Conservation (phyloP, 1,284 basidiomycete genomes). For the Amylostereum areolatum region DNA sequence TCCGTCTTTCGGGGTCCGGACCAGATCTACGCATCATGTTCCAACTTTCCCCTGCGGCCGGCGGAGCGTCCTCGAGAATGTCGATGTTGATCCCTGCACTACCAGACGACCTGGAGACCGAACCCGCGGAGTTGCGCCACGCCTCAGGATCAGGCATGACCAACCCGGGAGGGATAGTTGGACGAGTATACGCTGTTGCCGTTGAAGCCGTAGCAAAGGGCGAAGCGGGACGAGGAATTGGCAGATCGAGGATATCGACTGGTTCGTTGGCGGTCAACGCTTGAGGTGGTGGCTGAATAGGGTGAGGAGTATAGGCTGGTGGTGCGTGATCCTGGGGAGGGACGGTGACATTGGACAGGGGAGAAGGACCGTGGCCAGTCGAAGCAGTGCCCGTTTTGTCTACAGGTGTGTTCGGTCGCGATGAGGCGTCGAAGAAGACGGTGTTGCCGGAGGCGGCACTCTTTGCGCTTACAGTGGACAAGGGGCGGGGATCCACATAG, state of each 20-base stretch:
- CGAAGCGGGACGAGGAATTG: conserved; percentile 46
- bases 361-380: conserved; percentile 19
- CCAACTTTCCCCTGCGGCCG: conserved; percentile 51
- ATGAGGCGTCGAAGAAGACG: conserved; percentile 53
- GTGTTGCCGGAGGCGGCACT: conserved; percentile 45
- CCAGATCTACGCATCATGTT: conserved; percentile 31
- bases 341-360: conserved; percentile 39
- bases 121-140: conserved; percentile 35
- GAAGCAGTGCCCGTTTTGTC: conserved; percentile 22
- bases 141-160: conserved; percentile 27
- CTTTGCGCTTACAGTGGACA: conserved; percentile 46
- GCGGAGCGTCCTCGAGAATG: conserved; percentile 59
- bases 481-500: conserved; percentile 33
- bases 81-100: conserved; percentile 40
- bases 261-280: conserved; percentile 16
- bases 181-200: conserved; percentile 16
- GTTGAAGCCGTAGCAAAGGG: conserved; percentile 37
- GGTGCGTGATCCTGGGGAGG: conserved; percentile 21
- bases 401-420: conserved; percentile 25
- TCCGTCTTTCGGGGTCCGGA: conserved; percentile 32
- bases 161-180: conserved; percentile 46
- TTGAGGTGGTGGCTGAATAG: conserved; percentile 10
- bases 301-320: conserved; percentile 27
- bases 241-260: conserved; percentile 55
- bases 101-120: conserved; percentile 15